A percentile compares a stretch with the other conserved stretches of the same genome.
Evolutionary conservation across 2,329 filamentous ascomycete species (phyloP).

Genomic region (Gaeumannomyces sp.): DNA sequence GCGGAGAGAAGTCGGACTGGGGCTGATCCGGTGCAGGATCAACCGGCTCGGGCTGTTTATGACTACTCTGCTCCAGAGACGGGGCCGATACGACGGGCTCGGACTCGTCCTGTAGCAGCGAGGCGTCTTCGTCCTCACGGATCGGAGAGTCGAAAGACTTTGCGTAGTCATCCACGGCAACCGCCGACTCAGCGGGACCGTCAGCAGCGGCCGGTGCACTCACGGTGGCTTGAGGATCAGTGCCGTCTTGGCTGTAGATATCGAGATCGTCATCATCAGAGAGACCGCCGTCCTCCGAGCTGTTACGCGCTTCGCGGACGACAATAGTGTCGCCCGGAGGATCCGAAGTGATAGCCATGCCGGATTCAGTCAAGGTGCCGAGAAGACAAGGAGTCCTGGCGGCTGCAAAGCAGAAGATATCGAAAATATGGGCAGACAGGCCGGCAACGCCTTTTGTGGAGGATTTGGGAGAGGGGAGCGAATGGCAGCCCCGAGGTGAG

Average conservation of each 20-base stretch:
- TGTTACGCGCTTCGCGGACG: conserved; percentile 1
- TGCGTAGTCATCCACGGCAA: conserved; percentile 43
- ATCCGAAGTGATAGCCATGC: conserved; percentile 6
- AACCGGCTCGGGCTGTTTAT: conserved; percentile 1
- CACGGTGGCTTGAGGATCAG: conserved; percentile 13
- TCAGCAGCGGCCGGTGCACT: conserved; percentile 1
- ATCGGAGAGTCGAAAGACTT: conserved; percentile 44
- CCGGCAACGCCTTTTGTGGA: neutral
- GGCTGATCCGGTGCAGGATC: conserved; percentile 8
- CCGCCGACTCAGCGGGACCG: conserved; percentile 15
- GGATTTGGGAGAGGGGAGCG: no score
- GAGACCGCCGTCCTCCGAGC: conserved; percentile 27
- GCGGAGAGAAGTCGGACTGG: conserved; percentile 6
- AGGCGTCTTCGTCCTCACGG: neutral
- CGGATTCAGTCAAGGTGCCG: neutral
- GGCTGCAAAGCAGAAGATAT: neutral
- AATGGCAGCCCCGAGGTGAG: no score
- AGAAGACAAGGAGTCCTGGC: neutral
- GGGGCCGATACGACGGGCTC: conserved; percentile 11
- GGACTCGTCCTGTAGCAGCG: neutral
- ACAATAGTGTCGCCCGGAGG: conserved; percentile 9
- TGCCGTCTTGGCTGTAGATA: conserved; percentile 36
- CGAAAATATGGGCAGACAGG: neutral
- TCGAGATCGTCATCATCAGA: conserved; percentile 43
- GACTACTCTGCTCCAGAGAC: neutral